Conservation (phyloP, 768 basidiomycete species). For the Lentinula sp. region DNA sequence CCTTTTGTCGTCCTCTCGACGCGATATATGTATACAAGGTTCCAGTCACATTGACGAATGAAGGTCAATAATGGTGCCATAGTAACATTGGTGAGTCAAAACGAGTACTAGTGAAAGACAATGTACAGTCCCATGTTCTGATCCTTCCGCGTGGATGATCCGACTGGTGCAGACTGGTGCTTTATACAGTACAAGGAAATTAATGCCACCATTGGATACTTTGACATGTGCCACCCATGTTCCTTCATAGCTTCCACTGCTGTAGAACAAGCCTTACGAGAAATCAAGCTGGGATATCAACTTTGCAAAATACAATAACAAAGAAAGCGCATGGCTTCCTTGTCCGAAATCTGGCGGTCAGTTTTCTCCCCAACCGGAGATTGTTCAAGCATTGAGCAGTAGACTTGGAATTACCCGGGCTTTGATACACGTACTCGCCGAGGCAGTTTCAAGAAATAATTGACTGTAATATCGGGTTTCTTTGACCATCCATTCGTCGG, state of each 20-base stretch:
- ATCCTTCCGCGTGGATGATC: neutral
- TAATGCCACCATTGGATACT: neutral
- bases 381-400: too few relatives aligned
- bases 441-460: too few relatives aligned
- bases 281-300: neutral
- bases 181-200: neutral
- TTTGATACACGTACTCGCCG: too few relatives aligned
- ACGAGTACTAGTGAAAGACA: neutral
- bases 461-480: too few relatives aligned
- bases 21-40: neutral
- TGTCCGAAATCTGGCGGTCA: too few relatives aligned
- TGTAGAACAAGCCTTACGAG: neutral
- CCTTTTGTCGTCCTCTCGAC: neutral
- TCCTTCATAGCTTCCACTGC: neutral
- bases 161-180: neutral
- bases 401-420: too few relatives aligned
- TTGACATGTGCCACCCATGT: neutral
- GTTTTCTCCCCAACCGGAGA: too few relatives aligned
- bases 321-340: neutral
- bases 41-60: neutral
- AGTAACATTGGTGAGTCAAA: neutral
- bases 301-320: neutral
- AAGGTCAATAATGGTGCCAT: neutral
- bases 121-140: neutral
- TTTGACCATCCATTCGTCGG: too few relatives aligned